These are phyloP conservation scores for Globisporangium rhizosaccharum DNA, from an alignment of 352 stramenopile species.

Conservation along the genomic window DNA sequence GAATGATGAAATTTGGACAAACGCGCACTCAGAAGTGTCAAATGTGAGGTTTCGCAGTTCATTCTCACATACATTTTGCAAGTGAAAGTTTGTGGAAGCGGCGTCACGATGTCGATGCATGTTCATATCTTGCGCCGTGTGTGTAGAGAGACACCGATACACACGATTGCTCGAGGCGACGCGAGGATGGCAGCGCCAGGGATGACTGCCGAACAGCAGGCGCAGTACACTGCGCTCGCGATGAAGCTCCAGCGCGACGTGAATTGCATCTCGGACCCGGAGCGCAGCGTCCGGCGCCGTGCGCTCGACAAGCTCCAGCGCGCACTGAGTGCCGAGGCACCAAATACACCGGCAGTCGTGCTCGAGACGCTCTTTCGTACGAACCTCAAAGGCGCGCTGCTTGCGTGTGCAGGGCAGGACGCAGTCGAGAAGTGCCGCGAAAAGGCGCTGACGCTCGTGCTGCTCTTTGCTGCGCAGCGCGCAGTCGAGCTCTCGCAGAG, in stretches of 20 bases:
- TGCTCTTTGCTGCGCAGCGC: constrained; percentile 46
- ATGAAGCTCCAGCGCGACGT: constrained; percentile 85
- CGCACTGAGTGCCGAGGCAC: constrained; percentile 37
- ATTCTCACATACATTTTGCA: constrained; percentile 1
- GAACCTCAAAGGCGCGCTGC: constrained; percentile 44
- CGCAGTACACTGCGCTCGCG: constrained; percentile 45
- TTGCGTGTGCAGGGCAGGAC: constrained; percentile 44
- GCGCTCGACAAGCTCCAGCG: constrained; percentile 70
- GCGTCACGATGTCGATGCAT: background rate
- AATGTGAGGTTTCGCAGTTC: background rate
- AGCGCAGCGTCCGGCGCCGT: constrained; percentile 64
- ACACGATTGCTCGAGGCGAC: background rate
- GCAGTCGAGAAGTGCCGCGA: constrained; percentile 77
- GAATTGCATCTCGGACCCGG: constrained; percentile 70
- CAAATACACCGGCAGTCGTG: constrained; percentile 25
- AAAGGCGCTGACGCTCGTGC: constrained; percentile 48
- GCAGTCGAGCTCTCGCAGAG: constrained; percentile 34
- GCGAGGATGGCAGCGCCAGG: constrained; percentile 2
- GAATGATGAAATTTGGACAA: too few species aligned
- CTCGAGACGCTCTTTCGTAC: constrained; percentile 34
- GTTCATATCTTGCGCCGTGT: background rate
- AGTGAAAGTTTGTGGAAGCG: background rate
- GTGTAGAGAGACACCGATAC: background rate
- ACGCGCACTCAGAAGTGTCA: background rate
- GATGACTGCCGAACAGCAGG: constrained; percentile 46